These are phyloP conservation scores for Sclerotinia glacialis DNA, from an alignment of 2,329 filamentous ascomycete species.

Conservation along the genomic window DNA sequence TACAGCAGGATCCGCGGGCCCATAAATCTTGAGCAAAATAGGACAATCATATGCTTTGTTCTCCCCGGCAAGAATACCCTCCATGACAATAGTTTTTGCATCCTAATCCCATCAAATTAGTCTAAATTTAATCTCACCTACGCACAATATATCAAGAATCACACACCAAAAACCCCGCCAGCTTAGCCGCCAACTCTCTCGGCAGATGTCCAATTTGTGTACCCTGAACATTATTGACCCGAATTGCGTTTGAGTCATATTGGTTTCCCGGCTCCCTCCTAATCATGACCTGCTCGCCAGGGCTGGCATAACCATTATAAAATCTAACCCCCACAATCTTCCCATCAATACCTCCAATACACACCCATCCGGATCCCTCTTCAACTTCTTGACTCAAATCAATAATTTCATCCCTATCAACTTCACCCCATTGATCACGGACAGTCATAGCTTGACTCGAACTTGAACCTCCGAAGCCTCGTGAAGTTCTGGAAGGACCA, in stretches of 20 bases:
- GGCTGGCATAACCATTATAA: slow-evolving; percentile 60
- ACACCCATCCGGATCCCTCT: slow-evolving; percentile 36
- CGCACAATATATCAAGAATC: slow-evolving; percentile 22
- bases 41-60: slow-evolving; percentile 72
- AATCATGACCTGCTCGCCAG: slow-evolving; percentile 61
- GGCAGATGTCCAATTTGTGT: slow-evolving; percentile 78
- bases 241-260: slow-evolving; percentile 74
- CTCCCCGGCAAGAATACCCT: slow-evolving; percentile 65
- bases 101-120: slow-evolving; percentile 45
- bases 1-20: slow-evolving; percentile 55
- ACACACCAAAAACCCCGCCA: slow-evolving; percentile 68
- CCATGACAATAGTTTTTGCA: slow-evolving; percentile 57
- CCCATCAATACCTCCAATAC: slow-evolving; percentile 40
- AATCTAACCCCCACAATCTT: slow-evolving; percentile 55
- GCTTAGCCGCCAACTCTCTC: slow-evolving; percentile 61
- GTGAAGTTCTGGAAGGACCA: slow-evolving; percentile 19
- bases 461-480: background rate
- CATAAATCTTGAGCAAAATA: slow-evolving; percentile 65
- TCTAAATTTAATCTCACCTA: background rate
- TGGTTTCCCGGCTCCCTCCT: slow-evolving; percentile 64
- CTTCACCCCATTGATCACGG: slow-evolving; percentile 29
- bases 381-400: slow-evolving; percentile 37
- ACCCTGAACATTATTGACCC: slow-evolving; percentile 72
- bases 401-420: slow-evolving; percentile 35
- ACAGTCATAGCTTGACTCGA: slow-evolving; percentile 29